phyloP scores from a whole-genome alignment of 441 rosid genomes.

The Viola pubescens region DNA sequence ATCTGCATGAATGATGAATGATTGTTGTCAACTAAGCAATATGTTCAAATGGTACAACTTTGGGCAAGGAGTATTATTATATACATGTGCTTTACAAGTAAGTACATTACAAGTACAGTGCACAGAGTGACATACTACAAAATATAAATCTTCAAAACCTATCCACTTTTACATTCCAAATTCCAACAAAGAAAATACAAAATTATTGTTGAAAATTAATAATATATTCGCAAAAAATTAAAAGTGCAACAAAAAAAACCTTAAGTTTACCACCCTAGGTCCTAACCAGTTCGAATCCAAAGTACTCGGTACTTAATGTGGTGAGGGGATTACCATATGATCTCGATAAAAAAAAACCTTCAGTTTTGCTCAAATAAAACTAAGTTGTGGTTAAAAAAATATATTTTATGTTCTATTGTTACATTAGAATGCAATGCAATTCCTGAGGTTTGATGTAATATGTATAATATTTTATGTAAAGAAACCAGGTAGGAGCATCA shows the following conservation, averaged over 20 bases:
- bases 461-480: background rate
- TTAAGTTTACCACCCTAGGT: too few relatives aligned
- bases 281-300: too few relatives aligned
- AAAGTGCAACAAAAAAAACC: too few relatives aligned
- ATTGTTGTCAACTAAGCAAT: conserved; percentile 1
- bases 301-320: too few relatives aligned
- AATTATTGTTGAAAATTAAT: too few relatives aligned
- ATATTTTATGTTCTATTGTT: background rate
- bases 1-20: background rate
- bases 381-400: background rate
- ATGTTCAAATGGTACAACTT: conserved; percentile 9
- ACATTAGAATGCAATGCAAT: background rate
- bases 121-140: conserved; percentile 15
- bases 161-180: conserved; percentile 12
- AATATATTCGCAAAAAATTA: too few relatives aligned
- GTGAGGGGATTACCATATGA: background rate
- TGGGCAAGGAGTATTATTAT: background rate
- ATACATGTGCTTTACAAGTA: background rate
- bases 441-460: background rate
- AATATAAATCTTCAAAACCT: conserved; percentile 1
- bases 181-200: conserved; percentile 2
- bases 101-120: conserved; percentile 32
- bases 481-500: conserved; percentile 8
- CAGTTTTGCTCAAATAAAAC: background rate
- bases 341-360: background rate